Percentiles rank a stretch among this genome's conserved stretches.
phyloP scores from a whole-genome alignment of 2,329 filamentous ascomycete species.

The Coniochaeta sp. region DNA sequence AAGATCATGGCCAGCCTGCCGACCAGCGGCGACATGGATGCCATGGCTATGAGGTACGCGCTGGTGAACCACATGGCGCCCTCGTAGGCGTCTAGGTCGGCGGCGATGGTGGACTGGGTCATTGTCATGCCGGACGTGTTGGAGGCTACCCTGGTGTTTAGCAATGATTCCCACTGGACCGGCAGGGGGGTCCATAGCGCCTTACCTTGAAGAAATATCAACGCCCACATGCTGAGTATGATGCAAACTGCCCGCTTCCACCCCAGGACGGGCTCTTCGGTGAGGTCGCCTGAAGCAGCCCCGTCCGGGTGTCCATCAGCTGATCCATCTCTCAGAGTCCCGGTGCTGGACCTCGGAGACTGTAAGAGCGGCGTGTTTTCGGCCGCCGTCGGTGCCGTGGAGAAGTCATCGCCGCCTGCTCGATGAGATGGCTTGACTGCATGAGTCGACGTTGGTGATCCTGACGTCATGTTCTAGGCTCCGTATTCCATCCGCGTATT shows the following conservation, averaged over 20 bases:
- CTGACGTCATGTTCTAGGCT: not conserved
- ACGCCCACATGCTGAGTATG: slow-evolving; percentile 42
- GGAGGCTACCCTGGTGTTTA: slow-evolving; percentile 30
- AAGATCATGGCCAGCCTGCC: slow-evolving; percentile 72
- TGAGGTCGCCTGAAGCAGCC: not conserved
- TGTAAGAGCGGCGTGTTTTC: slow-evolving; percentile 21
- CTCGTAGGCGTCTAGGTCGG: slow-evolving; percentile 66
- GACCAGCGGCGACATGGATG: slow-evolving; percentile 57
- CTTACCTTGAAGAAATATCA: slow-evolving; percentile 55
- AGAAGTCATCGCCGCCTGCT: slow-evolving; percentile 8
- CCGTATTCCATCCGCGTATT: not conserved
- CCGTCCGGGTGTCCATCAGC: not conserved
- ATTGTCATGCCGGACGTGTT: slow-evolving; percentile 81
- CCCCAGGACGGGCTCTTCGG: slow-evolving; percentile 16
- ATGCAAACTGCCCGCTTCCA: slow-evolving; percentile 34
- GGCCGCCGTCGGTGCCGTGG: slow-evolving; percentile 12
- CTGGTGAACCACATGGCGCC: slow-evolving; percentile 76
- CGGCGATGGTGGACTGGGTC: slow-evolving; percentile 69
- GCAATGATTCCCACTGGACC: not conserved
- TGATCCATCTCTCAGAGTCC: slow-evolving; percentile 12
- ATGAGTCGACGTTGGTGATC: slow-evolving; percentile 15
- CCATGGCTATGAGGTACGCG: slow-evolving; percentile 60
- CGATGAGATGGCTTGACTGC: not conserved
- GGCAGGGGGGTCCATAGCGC: too few relatives aligned
- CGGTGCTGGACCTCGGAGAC: slow-evolving; percentile 14